Percentiles rank a stretch among this genome's conserved stretches.
These are phyloP conservation scores for Helianthus tuberosus DNA, from an alignment of 129 eudicot genomes.

Conservation along the genomic window DNA sequence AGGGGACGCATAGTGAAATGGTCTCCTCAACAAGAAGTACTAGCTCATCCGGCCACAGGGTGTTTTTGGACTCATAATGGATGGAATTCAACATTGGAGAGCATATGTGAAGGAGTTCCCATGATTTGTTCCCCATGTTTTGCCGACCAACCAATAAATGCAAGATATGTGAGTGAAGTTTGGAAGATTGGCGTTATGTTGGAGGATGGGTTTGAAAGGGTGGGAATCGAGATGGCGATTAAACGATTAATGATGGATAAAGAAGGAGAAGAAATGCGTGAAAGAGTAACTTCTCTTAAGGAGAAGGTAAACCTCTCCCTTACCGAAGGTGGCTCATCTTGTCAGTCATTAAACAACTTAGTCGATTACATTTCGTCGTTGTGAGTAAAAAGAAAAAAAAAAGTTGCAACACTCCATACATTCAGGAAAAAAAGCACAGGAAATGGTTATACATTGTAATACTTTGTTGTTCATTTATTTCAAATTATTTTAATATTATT, in stretches of 20 bases:
- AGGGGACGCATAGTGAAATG: constrained; percentile 51
- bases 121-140: constrained; percentile 52
- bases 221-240: constrained; percentile 31
- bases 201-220: constrained; percentile 38
- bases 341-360: constrained; percentile 23
- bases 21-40: constrained; percentile 56
- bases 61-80: constrained; percentile 57
- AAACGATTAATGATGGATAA: constrained; percentile 39
- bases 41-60: constrained; percentile 43
- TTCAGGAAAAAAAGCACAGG: not conserved
- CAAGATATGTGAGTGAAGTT: constrained; percentile 39
- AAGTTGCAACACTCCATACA: not conserved
- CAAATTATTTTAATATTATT: too few relatives aligned
- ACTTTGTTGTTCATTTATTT: too few relatives aligned
- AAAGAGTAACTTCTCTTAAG: constrained; percentile 28
- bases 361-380: constrained; percentile 32
- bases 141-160: constrained; percentile 44
- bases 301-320: constrained; percentile 33
- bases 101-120: constrained; percentile 56
- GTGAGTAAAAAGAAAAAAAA: not conserved
- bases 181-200: constrained; percentile 50
- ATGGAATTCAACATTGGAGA: constrained; percentile 61
- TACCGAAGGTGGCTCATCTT: constrained; percentile 40
- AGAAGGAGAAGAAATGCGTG: constrained; percentile 41
- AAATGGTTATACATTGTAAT: not conserved